Evolutionary conservation across 805 yeast genomes (phyloP), one percentile per base, ranked within the genome.

Genomic region (Metschnikowia anglica): DNA sequence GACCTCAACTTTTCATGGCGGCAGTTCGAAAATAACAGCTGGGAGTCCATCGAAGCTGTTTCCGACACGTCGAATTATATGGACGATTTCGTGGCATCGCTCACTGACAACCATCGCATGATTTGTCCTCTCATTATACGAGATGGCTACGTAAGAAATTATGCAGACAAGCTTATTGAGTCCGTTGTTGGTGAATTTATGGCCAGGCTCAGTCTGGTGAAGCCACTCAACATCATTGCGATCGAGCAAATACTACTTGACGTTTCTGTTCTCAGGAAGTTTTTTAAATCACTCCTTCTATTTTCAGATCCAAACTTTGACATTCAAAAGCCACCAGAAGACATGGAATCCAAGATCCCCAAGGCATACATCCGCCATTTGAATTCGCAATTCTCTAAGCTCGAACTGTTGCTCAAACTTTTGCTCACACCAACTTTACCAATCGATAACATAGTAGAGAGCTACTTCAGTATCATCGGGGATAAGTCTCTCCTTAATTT

Each of bases 191-290:
- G 65, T 27, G 76, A 81, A 13, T 80, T 84, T 53, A 57, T 83
- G 39, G 66, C 74, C 21, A 79, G 76, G 43, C 74, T 89, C 39
- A 68, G 79, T 6, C 72, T 73, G 39, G 67, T 86, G 26, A 81
- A 79, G 41, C 96, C 96, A 0, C 63, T 71, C n/a, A 75, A 74
- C 55, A 85, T 91, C 3, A 41, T 45, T 17, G 51, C 47, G n/a
- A 45, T 56, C 35, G 96, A 90, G 60, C 97, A 91, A 60, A 70
- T 91, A 56, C 66, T 83, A 29, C 66, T 85, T 17, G 99, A 91
- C 63, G 57, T 85, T 2, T 81, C 82, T 29, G 71, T 76, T 7
- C 60, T 91, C 54, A 85, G 84, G 55, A 69, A 72, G 20, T 68
- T 76, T 20, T 71, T 87, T 29, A 38, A 70, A 2, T 60, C 56